These are phyloP conservation scores for Gossypium sturtianum DNA, from an alignment of 345 rosid species.

Conservation along the genomic window DNA sequence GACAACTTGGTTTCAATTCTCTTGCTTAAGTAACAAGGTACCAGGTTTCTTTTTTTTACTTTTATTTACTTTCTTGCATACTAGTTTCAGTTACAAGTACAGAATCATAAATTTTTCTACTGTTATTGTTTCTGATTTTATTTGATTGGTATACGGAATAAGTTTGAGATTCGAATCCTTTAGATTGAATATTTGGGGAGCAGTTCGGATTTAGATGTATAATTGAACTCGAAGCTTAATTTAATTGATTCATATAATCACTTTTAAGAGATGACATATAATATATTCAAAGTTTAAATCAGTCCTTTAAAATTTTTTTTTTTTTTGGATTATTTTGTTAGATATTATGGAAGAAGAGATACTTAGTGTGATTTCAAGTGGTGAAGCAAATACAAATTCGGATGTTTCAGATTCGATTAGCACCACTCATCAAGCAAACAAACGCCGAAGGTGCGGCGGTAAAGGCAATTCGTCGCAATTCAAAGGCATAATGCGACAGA, in stretches of 20 bases:
- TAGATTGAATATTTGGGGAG: too few species aligned
- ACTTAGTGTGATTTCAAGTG: conserved; percentile 20
- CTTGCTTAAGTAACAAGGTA: neutral
- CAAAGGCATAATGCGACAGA: conserved; percentile 60
- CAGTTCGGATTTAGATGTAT: too few species aligned
- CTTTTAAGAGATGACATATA: neutral
- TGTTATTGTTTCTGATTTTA: neutral
- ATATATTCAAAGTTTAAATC: too few species aligned
- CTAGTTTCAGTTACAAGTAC: neutral
- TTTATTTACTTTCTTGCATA: neutral
- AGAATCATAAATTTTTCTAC: neutral
- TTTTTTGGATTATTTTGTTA: neutral
- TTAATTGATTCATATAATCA: neutral
- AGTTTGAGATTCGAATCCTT: neutral
- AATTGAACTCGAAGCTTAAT: too few species aligned
- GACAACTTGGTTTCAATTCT: neutral
- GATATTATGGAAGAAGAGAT: conserved; percentile 27
- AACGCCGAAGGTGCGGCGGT: conserved; percentile 18
- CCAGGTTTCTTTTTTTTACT: neutral
- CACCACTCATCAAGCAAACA: conserved; percentile 19
- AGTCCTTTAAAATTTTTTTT: neutral
- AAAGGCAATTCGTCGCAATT: conserved; percentile 20
- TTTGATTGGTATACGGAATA: neutral
- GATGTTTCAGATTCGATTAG: conserved; percentile 39
- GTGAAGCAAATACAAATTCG: neutral